phyloP scores from a whole-genome alignment of 2,329 filamentous ascomycete genomes.

The Venturia pyrina region DNA sequence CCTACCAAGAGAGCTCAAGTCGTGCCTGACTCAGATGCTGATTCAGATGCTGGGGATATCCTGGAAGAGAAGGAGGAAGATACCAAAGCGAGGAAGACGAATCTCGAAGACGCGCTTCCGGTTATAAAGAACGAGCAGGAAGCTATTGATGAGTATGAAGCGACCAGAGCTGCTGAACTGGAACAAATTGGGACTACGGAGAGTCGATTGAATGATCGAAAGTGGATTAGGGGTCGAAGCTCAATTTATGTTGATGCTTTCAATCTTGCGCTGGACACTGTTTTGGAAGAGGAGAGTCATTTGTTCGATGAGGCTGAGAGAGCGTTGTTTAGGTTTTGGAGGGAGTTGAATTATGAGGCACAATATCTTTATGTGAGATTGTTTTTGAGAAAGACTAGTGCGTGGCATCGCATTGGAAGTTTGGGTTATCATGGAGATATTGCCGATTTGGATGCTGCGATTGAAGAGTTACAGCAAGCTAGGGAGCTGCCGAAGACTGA shows the following conservation, averaged over 20 bases:
- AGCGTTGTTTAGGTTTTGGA: conserved; percentile 69
- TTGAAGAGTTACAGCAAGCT: conserved; percentile 50
- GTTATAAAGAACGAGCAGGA: conserved; percentile 55
- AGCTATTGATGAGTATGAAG: conserved; percentile 72
- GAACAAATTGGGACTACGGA: conserved; percentile 25
- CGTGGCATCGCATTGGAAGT: conserved; percentile 75
- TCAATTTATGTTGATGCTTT: conserved; percentile 98
- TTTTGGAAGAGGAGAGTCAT: conserved; percentile 79
- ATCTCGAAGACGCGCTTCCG: conserved; percentile 60
- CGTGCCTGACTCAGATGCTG: conserved; percentile 30
- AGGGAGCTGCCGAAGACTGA: conserved; percentile 44
- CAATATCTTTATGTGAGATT: conserved; percentile 93
- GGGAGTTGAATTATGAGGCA: conserved; percentile 63
- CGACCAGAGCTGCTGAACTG: conserved; percentile 45
- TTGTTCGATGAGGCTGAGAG: conserved; percentile 75
- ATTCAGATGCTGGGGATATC: conserved; percentile 25
- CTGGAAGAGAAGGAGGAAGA: conserved; percentile 16
- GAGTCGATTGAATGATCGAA: conserved; percentile 44
- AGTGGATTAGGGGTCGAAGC: conserved; percentile 66
- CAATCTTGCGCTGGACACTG: conserved; percentile 81
- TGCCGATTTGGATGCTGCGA: conserved; percentile 57
- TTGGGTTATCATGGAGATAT: conserved; percentile 79
- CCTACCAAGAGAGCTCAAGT: conserved; percentile 21
- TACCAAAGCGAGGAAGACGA: conserved; percentile 15
- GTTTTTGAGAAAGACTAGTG: conserved; percentile 82